Evolutionary conservation across 2,329 filamentous ascomycete genomes (phyloP).

Genomic region (Metarhizium rileyi): DNA sequence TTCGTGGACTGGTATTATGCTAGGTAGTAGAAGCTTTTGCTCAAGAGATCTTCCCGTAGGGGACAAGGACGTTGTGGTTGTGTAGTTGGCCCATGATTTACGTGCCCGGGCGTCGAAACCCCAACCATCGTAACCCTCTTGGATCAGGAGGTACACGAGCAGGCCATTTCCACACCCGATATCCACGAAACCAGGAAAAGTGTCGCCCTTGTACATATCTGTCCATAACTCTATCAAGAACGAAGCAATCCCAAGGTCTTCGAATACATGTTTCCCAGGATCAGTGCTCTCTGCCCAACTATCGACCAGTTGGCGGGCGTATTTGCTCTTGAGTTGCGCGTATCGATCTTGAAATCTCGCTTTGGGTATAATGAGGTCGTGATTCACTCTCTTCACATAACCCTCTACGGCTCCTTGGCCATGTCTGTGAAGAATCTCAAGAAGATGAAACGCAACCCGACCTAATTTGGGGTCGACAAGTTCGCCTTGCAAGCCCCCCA

Average conservation of each 20-base stretch:
- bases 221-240: constrained; percentile 89
- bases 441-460: constrained; percentile 59
- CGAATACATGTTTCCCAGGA: constrained; percentile 86
- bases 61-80: constrained; percentile 15
- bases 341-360: constrained; percentile 75
- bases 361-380: constrained; percentile 73
- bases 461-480: constrained; percentile 38
- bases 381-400: constrained; percentile 73
- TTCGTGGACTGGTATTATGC: constrained; percentile 16
- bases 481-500: constrained; percentile 33
- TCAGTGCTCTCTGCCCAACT: constrained; percentile 82
- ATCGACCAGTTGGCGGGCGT: constrained; percentile 62
- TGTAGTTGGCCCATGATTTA: constrained; percentile 77
- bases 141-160: constrained; percentile 69
- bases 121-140: constrained; percentile 76
- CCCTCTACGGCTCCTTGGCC: constrained; percentile 54
- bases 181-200: constrained; percentile 86
- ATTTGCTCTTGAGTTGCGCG: constrained; percentile 64
- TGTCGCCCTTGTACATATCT: constrained; percentile 56
- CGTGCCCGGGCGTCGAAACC: constrained; percentile 84
- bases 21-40: constrained; percentile 40
- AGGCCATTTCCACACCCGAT: constrained; percentile 94
- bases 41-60: constrained; percentile 28
- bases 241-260: constrained; percentile 82
- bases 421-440: constrained; percentile 64